A percentile compares a stretch with the other conserved stretches of the same genome.
phyloP scores from a whole-genome alignment of 768 basidiomycete species.

The Trametes sanguinea region DNA sequence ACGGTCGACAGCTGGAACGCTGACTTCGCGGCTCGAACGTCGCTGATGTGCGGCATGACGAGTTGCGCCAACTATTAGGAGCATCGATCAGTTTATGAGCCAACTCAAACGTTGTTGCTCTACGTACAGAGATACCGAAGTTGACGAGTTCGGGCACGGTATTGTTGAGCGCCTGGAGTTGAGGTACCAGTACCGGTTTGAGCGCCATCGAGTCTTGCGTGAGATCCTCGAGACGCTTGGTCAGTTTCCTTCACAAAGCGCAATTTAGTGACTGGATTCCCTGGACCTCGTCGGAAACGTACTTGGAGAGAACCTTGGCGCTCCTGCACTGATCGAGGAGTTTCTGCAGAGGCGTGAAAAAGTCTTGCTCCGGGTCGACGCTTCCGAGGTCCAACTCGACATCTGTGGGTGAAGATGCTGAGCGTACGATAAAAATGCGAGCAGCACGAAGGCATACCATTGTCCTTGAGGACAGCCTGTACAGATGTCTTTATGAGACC shows the following conservation, averaged over 20 bases:
- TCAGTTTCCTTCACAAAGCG: constrained; percentile 69
- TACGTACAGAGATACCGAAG: constrained; percentile 82
- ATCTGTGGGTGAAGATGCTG: constrained; percentile 46
- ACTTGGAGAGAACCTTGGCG: constrained; percentile 82
- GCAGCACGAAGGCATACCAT: constrained; percentile 48
- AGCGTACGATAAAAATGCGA: too few species aligned
- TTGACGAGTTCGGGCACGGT: constrained; percentile 81
- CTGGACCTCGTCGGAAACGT: neutral
- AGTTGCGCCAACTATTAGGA: constrained; percentile 76
- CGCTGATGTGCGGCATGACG: constrained; percentile 82
- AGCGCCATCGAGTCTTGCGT: constrained; percentile 71
- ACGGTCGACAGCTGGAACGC: constrained; percentile 76
- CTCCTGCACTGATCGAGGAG: constrained; percentile 81
- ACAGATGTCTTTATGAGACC: constrained; percentile 89
- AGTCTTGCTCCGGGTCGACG: constrained; percentile 68
- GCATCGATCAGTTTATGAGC: neutral
- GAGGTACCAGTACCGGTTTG: constrained; percentile 66
- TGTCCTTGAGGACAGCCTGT: constrained; percentile 69
- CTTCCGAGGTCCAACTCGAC: constrained; percentile 72
- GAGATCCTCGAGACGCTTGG: constrained; percentile 82
- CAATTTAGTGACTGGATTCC: neutral
- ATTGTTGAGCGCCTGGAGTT: constrained; percentile 72
- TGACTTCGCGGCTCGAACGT: constrained; percentile 75
- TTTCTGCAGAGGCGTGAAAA: constrained; percentile 81
- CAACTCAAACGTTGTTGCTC: neutral